phyloP scores from a whole-genome alignment of 345 rosid genomes.

The Streptanthus diversifolius region DNA sequence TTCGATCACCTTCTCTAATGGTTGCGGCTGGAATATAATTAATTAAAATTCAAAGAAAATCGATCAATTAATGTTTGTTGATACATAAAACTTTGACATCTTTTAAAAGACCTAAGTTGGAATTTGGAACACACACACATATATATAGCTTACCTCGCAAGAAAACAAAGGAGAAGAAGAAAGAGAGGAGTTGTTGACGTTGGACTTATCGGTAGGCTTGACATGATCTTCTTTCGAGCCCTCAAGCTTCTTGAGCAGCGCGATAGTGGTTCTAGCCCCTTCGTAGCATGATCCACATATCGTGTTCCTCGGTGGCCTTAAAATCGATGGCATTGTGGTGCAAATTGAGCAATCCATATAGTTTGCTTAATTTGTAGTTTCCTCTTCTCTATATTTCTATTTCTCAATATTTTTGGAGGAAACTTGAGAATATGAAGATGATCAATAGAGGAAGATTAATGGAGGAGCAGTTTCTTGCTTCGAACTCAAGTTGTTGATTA shows the following conservation, averaged over 20 bases:
- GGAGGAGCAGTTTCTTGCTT: constrained; percentile 28
- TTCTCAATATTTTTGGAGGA: not conserved
- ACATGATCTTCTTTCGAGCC: constrained; percentile 29
- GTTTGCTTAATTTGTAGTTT: not conserved
- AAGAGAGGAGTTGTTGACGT: constrained; percentile 11
- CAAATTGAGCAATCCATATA: constrained; percentile 85
- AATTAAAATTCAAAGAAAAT: not conserved
- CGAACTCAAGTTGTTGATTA: constrained; percentile 23
- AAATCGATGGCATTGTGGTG: constrained; percentile 60
- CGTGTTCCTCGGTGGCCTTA: constrained; percentile 85
- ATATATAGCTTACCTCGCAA: constrained; percentile 59
- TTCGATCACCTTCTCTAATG: constrained; percentile 52
- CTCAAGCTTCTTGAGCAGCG: constrained; percentile 55
- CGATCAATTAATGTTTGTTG: not conserved
- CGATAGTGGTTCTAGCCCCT: constrained; percentile 51
- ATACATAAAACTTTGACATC: not conserved
- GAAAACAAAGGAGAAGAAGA: constrained; percentile 40
- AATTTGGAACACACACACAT: too few species aligned
- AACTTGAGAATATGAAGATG: constrained; percentile 17
- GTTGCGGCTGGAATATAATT: constrained; percentile 33
- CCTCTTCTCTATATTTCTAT: not conserved
- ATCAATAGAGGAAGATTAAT: constrained; percentile 1
- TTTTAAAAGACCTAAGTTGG: not conserved
- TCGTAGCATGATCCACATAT: constrained; percentile 79
- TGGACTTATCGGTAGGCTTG: constrained; percentile 17